Evolutionary conservation across 139 green algal species (phyloP), one percentile per base, ranked within the genome.

Genomic region (Tetradesmus lagerheimii): DNA sequence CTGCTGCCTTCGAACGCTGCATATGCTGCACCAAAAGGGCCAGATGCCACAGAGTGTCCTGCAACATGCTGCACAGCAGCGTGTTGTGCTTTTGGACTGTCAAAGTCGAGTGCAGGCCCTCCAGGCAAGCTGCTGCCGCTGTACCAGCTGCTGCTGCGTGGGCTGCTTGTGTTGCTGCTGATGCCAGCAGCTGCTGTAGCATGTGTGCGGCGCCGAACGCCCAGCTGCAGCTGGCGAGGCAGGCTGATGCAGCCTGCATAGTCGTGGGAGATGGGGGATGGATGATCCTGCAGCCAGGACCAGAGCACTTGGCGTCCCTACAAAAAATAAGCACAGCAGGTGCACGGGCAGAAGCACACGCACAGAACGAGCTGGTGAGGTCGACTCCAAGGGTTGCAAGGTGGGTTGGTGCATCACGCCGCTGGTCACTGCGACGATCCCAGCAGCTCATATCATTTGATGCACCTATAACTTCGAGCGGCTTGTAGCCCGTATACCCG

Each of bases 191-290:
- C 16, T 87, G 53, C 39, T 41, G 15, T 45, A 34, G 25, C 5
- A 29, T 1, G 75, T 9, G 29, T 74, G 80, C 37, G 80, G 20
- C 34, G 82, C 43, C 75, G 74, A 12, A 88, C 87, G 6, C 75
- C 85, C 1, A 95, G 45, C 77, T 88, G 92, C 27, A 99, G 92
- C 50, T 96, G 71, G 0, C 97, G 93, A 0, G 97, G 96, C 27
- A 96, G 43, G n/a, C 92, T 94, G 67, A 99, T 90, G 93, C 97
- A 99, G 74, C 97, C 97, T 12, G 97, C 94, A 80, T 98, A 99
- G 47, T 95, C 91, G 85, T 97, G 97, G 34, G 91, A 90, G 31
- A 92, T 89, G 23, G 92, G 91, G 9, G 90, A 87, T 15, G 94
- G 91, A 53, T 93, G 85, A 81, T 99, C 97, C 88, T 99, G 97